Conservation (phyloP, 805 yeast genomes). For the Pichia rugopelliculosa region DNA sequence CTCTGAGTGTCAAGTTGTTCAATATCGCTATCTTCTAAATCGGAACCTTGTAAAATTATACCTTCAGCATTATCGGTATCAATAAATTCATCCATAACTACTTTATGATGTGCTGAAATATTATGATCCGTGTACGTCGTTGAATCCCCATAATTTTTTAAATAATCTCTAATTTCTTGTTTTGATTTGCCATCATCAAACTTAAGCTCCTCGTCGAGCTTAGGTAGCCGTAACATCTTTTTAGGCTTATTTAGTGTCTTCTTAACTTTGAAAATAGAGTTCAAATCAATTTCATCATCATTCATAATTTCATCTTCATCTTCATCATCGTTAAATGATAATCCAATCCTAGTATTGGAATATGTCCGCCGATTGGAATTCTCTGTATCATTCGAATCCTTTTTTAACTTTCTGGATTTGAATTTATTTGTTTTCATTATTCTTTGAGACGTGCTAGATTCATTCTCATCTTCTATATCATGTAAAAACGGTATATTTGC, state of each 20-base stretch:
- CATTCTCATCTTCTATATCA: not conserved
- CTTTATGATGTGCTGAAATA: not conserved
- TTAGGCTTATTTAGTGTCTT: not conserved
- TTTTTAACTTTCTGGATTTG: not conserved
- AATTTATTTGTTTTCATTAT: not conserved
- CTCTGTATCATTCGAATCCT: too few species aligned
- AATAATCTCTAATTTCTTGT: constrained; percentile 1
- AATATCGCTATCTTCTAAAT: constrained; percentile 6
- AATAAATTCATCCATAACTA: not conserved
- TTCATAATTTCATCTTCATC: not conserved
- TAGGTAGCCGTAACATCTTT: not conserved
- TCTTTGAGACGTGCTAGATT: not conserved
- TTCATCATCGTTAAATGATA: not conserved
- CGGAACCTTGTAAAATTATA: constrained; percentile 18
- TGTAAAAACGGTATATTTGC: not conserved
- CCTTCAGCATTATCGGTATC: constrained; percentile 15
- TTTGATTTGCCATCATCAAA: not conserved
- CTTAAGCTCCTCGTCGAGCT: not conserved
- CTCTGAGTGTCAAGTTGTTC: not conserved
- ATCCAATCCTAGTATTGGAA: not conserved
- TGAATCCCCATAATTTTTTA: not conserved
- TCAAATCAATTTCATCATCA: not conserved
- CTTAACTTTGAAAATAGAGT: not conserved
- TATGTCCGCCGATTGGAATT: not conserved
- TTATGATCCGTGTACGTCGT: not conserved